Base-by-base conservation (phyloP, 1,284 basidiomycete species). In the Fomitopsis betulina region DNA sequence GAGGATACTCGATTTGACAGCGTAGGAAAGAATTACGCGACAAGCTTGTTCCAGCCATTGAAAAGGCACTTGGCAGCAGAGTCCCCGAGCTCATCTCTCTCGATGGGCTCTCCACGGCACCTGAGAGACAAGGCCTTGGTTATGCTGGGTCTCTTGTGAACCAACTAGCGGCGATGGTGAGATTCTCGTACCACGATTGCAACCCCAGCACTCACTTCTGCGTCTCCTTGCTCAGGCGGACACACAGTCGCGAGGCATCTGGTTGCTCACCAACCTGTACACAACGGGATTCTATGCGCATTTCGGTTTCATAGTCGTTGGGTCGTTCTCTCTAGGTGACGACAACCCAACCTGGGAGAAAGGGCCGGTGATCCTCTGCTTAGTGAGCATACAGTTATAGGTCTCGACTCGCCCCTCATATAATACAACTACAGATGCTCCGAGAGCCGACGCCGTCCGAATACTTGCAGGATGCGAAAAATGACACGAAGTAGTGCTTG, bases 331-430 rank as follows among this genome's bases (percentile, higher is more conserved):
- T 5, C 17, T 62, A 9, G 63, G 61, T 4, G 60, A 25, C 15
- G 40, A 47, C 37, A 58, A 61, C 30, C 63, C 61, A 6, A 58
- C 47, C 2, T 62, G 59, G 59, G 25, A 57, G 25, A 37, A 49
- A 19, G 38, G 43, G 10, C 63, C 61, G 9, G 58, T 61, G 7
- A 23, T 47, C 12, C 3, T 47, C 8, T 53, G 54, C 37, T 23
- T 58, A 4, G 58, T 58, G 35, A 30, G 55, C 43, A 10, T 32
- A 23, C 33, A 23, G 1, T 42, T n/a, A 19, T 5, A 6, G 21
- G 2, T 50, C 27, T 30, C 27, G 27, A 30, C 27, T 30, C 27
- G 5, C 10, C 12, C 17, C 23, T 17, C 45, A 30, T 25, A 3
- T 5, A 13, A 8, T 13, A n/a, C 45, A 27, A 47, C 27, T 50